Conservation (phyloP, 2,329 filamentous ascomycete species). For the Pseudogymnoascus verrucosus region DNA sequence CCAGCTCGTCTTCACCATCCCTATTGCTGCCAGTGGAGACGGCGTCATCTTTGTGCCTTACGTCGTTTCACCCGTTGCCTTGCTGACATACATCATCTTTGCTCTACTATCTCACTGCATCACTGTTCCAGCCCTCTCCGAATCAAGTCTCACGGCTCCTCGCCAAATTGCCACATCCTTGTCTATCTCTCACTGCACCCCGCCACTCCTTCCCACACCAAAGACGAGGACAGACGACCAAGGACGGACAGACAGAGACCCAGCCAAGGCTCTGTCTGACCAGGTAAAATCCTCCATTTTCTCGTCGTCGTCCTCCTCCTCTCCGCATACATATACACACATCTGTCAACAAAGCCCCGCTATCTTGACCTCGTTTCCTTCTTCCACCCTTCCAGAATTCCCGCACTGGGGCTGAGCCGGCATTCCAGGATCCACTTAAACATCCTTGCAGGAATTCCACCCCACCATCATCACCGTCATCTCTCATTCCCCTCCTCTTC, state of each 20-base stretch:
- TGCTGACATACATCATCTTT: neutral
- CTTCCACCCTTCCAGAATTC: neutral
- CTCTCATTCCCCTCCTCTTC: neutral
- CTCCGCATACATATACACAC: neutral
- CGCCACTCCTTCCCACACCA: neutral
- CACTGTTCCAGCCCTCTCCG: neutral
- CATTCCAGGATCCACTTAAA: constrained; percentile 6
- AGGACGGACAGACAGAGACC: neutral
- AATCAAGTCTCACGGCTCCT: neutral
- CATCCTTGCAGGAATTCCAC: neutral
- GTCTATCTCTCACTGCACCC: neutral
- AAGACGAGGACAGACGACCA: neutral
- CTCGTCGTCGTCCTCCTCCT: neutral
- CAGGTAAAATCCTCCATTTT: neutral
- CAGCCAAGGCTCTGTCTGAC: neutral
- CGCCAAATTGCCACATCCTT: constrained; percentile 1
- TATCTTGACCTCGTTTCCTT: neutral
- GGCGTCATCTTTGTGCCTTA: neutral
- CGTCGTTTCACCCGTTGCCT: neutral
- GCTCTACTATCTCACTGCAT: neutral
- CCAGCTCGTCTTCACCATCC: too few species aligned
- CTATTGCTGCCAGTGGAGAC: neutral
- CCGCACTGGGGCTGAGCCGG: neutral
- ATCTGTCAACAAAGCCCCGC: neutral
- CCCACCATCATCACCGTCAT: constrained; percentile 3